phyloP scores from a whole-genome alignment of 2,329 filamentous ascomycete species.

The Calonectria honghensis region DNA sequence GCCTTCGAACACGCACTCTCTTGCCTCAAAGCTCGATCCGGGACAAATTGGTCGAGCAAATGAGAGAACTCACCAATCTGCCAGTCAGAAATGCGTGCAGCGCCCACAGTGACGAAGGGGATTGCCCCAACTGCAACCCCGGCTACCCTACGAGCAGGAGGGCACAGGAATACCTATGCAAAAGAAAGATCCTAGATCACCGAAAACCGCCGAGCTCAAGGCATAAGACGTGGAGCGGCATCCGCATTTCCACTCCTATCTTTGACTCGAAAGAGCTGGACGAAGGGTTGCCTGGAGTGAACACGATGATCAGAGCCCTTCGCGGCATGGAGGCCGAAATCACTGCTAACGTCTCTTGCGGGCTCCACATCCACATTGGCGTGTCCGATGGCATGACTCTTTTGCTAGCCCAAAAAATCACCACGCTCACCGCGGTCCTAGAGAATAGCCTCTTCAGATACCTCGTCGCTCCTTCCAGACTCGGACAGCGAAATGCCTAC shows the following conservation, averaged over 20 bases:
- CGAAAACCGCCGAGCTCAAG: background rate
- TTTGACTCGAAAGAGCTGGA: slow-evolving; percentile 45
- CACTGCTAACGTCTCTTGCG: slow-evolving; percentile 47
- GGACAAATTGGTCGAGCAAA: background rate
- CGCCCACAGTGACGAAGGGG: background rate
- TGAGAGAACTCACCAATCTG: background rate
- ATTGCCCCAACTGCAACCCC: slow-evolving; percentile 35
- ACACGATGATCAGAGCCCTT: slow-evolving; percentile 35
- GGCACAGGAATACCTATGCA: slow-evolving; percentile 37
- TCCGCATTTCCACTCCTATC: slow-evolving; percentile 50
- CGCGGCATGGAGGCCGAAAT: slow-evolving; percentile 35
- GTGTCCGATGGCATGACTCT: slow-evolving; percentile 49
- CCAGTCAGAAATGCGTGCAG: slow-evolving; percentile 36
- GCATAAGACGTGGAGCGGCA: slow-evolving; percentile 36
- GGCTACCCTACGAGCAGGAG: background rate
- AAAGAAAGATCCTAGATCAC: slow-evolving; percentile 33
- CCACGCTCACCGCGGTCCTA: slow-evolving; percentile 47
- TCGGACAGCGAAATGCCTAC: background rate
- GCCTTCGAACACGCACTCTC: slow-evolving; percentile 10
- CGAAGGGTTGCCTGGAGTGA: slow-evolving; percentile 38
- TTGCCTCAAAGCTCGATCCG: background rate
- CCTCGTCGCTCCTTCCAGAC: slow-evolving; percentile 27
- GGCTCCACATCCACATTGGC: slow-evolving; percentile 55
- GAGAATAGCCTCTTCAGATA: slow-evolving; percentile 46
- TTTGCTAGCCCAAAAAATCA: slow-evolving; percentile 49